Evolutionary conservation across 768 basidiomycete genomes (phyloP), one percentile per base, ranked within the genome.

Genomic region (Amanita rimosa): DNA sequence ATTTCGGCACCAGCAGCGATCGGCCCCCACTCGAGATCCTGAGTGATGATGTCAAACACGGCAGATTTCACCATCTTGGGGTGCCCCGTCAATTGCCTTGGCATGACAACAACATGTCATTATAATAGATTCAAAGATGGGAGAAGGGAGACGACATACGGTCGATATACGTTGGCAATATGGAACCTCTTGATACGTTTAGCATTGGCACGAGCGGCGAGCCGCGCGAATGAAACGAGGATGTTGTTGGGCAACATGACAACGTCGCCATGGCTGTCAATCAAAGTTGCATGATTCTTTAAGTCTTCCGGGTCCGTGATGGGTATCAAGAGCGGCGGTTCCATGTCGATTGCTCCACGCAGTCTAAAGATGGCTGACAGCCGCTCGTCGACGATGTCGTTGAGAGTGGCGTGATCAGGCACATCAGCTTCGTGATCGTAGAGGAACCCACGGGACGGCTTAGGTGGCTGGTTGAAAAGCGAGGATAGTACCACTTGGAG

Each of bases 321-420:
- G 0, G 86, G 93, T 61, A 90, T 78, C 9, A 96, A 69, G n/a
- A 94, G 63, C 0, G 91, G 85, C 0, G 91, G 84, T 55, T 88
- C 86, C 64, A 84, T 83, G 53, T 92, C 81, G 1, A 95, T 79
- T 3, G 94, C 93, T 5, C 94, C 94, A 58, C 94, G 94, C 4
- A 94, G 72, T 33, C 83, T 78, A 63, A 95, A 94, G 14, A 93
- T 81, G 1, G 82, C 68, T 2, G 76, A 70, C 4, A 96, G 67
- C 14, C 81, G 79, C 43, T 93, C 87, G 53, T 84, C 75, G 4
- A 94, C 87, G 3, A 83, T 78, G 9, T 79, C 76, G 55, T 81
- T 85, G 55, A 94, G 61, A 17, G 79, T 71, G 6, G 81, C 70
- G 63, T 88, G 76, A 58, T 87, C 83, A 4, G 83, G 79, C 17